Percentiles rank a stretch among this genome's conserved stretches.
These are phyloP conservation scores for Diaporthe sp. DNA, from an alignment of 2,329 filamentous ascomycete species.

Conservation along the genomic window DNA sequence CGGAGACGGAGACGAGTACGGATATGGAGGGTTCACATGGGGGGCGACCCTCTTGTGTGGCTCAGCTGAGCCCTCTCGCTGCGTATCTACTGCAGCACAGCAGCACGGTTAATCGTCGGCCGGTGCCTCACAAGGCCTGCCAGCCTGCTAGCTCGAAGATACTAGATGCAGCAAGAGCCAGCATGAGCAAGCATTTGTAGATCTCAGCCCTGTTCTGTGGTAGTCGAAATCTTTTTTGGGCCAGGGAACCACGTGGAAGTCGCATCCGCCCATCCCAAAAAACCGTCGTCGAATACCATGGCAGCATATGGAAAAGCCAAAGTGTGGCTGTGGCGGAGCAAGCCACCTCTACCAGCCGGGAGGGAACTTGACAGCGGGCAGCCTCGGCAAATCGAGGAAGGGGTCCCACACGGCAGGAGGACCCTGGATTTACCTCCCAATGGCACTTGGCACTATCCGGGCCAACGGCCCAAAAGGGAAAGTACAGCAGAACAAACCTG, in stretches of 20 bases:
- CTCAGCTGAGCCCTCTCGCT: background rate
- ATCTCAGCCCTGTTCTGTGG: constrained; percentile 15
- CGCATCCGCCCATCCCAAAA: background rate
- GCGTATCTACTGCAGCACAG: background rate
- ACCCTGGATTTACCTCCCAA: background rate
- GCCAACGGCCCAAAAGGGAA: constrained; percentile 2
- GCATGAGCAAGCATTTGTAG: background rate
- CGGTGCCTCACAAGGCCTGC: background rate
- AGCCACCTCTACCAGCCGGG: background rate
- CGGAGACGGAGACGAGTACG: constrained; percentile 16
- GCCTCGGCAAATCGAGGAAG: constrained; percentile 21
- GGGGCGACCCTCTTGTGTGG: background rate
- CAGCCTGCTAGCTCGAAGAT: background rate
- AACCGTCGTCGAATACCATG: constrained; percentile 9
- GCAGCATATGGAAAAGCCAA: background rate
- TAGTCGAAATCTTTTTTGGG: background rate
- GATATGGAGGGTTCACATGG: background rate
- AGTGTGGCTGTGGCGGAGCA: constrained; percentile 14
- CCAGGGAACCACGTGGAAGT: constrained; percentile 20
- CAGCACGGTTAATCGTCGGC: constrained; percentile 1
- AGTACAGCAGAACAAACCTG: constrained; percentile 23
- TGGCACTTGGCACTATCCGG: background rate
- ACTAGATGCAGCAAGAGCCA: background rate
- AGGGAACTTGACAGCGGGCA: constrained; percentile 20
- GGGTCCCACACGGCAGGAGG: constrained; percentile 9